A percentile compares a stretch with the other conserved stretches of the same genome.
Evolutionary conservation across 1,139 yeast species (phyloP).

Genomic region (Hansenula sp.): DNA sequence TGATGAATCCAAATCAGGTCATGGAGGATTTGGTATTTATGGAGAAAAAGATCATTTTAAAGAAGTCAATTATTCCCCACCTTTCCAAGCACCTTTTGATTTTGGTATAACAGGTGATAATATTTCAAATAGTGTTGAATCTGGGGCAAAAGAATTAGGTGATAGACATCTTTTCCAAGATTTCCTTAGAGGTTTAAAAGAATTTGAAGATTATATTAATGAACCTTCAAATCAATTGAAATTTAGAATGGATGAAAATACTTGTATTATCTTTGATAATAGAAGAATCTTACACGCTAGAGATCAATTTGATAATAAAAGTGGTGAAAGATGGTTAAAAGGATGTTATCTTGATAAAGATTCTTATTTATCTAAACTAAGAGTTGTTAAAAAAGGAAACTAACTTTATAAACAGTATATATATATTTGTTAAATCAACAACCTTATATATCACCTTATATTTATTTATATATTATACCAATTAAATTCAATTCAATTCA

Average conservation of each 20-base stretch:
- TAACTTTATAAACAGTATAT: neutral
- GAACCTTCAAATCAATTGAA: conserved; percentile 53
- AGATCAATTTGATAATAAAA: conserved; percentile 47
- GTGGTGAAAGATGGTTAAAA: conserved; percentile 69
- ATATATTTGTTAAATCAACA: neutral
- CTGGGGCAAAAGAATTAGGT: conserved; percentile 30
- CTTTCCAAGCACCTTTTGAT: conserved; percentile 81
- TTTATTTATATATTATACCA: no score
- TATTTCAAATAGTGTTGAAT: conserved; percentile 16
- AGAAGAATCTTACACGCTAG: conserved; percentile 73
- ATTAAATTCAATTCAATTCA: no score
- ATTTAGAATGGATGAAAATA: conserved; percentile 55
- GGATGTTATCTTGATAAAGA: conserved; percentile 79
- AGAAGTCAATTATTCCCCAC: conserved; percentile 75
- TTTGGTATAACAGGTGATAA: conserved; percentile 35
- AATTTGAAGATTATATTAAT: conserved; percentile 59
- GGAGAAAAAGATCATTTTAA: conserved; percentile 39
- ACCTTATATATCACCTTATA: no score
- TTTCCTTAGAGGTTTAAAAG: conserved; percentile 54
- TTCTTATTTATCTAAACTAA: conserved; percentile 60
- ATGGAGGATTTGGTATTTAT: conserved; percentile 22
- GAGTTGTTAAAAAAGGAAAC: conserved; percentile 28
- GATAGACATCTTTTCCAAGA: conserved; percentile 41
- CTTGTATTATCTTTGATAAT: conserved; percentile 71
- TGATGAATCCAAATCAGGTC: conserved; percentile 22